A percentile compares a stretch with the other conserved stretches of the same genome.
Conservation (phyloP, 108 stramenopile genomes). For the Fistulifera pelliculosa region DNA sequence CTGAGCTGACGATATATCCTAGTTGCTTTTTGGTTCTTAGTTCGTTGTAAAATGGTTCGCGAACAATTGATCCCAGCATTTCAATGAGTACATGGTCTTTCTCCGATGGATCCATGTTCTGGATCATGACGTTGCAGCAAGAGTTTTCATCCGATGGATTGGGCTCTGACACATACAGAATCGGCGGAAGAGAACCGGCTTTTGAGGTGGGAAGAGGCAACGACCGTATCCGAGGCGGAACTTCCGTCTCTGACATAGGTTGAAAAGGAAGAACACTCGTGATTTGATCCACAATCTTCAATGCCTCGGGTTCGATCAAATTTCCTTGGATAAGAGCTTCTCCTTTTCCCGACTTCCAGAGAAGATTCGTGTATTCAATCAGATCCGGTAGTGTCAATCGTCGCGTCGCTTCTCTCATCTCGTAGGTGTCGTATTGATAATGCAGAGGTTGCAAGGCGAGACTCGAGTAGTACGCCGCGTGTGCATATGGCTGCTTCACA, state of each 20-base stretch:
- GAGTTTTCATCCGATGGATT: slow-evolving; percentile 68
- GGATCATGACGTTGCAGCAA: slow-evolving; percentile 59
- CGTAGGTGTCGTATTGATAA: slow-evolving; percentile 50
- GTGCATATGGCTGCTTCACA: slow-evolving; percentile 75
- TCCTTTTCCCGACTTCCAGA: slow-evolving; percentile 70
- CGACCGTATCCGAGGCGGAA: slow-evolving; percentile 48
- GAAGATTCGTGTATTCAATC: slow-evolving; percentile 34
- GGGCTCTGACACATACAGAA: slow-evolving; percentile 56
- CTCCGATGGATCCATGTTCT: slow-evolving; percentile 47
- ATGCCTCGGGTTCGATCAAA: slow-evolving; percentile 57
- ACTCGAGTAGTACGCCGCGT: slow-evolving; percentile 51
- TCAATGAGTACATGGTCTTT: slow-evolving; percentile 69
- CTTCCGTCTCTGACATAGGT: slow-evolving; percentile 42
- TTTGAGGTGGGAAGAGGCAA: slow-evolving; percentile 34
- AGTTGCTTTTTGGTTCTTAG: slow-evolving; percentile 89
- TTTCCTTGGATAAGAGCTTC: slow-evolving; percentile 79
- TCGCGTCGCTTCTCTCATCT: slow-evolving; percentile 40
- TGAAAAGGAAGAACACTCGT: slow-evolving; percentile 63
- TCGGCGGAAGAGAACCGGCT: slow-evolving; percentile 18
- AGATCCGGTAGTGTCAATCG: slow-evolving; percentile 40
- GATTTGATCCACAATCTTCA: slow-evolving; percentile 47
- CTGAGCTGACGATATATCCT: slow-evolving; percentile 85
- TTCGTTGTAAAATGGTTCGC: slow-evolving; percentile 84
- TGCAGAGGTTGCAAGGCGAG: slow-evolving; percentile 42
- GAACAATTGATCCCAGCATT: slow-evolving; percentile 55